Base-by-base conservation (phyloP, 768 basidiomycete species). In the Mycena olivaceomarginata region DNA sequence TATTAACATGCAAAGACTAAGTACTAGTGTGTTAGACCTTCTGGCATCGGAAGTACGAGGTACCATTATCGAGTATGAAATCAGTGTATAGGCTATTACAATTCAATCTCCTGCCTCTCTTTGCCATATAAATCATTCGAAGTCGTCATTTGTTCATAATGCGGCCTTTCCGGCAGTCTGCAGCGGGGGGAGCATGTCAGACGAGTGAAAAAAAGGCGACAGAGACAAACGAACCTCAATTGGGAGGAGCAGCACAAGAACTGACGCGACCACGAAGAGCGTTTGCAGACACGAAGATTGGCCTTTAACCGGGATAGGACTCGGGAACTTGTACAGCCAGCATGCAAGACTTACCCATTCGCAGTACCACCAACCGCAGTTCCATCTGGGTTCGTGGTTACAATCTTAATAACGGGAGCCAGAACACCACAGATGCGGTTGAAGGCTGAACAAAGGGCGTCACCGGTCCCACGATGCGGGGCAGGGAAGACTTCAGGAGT, bases 401-500 rank as follows among this genome's bases (percentile, higher is more conserved):
- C 86, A 53, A 90, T 90, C 76, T 90, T 89, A 81, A 90, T 89
- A 51, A 90, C 84, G 40, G 90, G 90, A 0, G 89, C 86, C 45
- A 90, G 86, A 69, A 91, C 82, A 12, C 89, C 90, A 45, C 86
- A 87, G 53, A 90, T 85, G 46, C 89, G 85, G 79, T 91, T 91
- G 78, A 91, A 85, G 18, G 86, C 88, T 75, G 86, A 87, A 77
- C 83, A 89, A 78, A 87, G 87, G 4, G 91, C 91, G 71, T 91
- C 89, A 12, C 90, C 91, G 0, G 91, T 91, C 4, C 92, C 92
- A 46, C 92, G 88, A 77, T 91, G 90, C 4, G 90, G 89, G 0
- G 90, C 90, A 0, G 92, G 90, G 84, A 93, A 92, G 22, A 91
- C 89, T 80, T 92, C 91, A 1, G 92, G 92, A 10, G 92, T 92